These are phyloP conservation scores for Penicillium mononematosum DNA, from an alignment of 495 filamentous ascomycete genomes.

Conservation along the genomic window DNA sequence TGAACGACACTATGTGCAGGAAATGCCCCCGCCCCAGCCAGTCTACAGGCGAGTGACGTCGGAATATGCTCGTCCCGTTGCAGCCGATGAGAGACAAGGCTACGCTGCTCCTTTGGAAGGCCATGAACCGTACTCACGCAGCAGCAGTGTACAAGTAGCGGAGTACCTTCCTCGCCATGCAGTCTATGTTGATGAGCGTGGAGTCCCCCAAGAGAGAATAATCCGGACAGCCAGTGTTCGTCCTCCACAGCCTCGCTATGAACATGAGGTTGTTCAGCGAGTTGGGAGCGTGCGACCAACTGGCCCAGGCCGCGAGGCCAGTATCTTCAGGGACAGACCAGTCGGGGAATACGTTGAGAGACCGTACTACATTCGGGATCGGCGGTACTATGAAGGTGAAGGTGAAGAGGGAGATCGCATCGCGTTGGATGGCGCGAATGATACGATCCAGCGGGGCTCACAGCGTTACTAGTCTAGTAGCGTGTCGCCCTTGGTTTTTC, in stretches of 20 bases:
- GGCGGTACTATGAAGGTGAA: conserved; percentile 41
- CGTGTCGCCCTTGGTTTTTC: conserved; percentile 7
- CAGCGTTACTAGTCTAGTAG: conserved; percentile 32
- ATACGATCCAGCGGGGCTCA: conserved; percentile 33
- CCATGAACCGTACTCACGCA: conserved; percentile 38
- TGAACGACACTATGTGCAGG: conserved; percentile 46
- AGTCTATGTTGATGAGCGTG: conserved; percentile 44
- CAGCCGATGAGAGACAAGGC: conserved; percentile 31
- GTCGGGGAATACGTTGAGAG: conserved; percentile 46
- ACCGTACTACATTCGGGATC: conserved; percentile 41
- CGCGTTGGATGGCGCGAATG: conserved; percentile 29
- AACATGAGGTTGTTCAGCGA: conserved; percentile 49
- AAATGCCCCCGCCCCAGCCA: conserved; percentile 43
- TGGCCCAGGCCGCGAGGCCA: conserved; percentile 35
- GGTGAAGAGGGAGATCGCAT: conserved; percentile 37
- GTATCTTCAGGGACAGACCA: conserved; percentile 39
- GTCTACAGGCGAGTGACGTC: conserved; percentile 41
- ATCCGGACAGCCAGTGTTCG: conserved; percentile 58
- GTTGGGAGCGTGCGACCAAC: conserved; percentile 53
- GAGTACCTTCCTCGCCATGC: conserved; percentile 42
- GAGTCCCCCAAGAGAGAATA: conserved; percentile 52
- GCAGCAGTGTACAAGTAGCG: conserved; percentile 42
- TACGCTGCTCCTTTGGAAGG: conserved; percentile 35
- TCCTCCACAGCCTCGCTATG: conserved; percentile 55
- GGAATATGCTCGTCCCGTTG: conserved; percentile 41